A percentile compares a stretch with the other conserved stretches of the same genome.
Conservation (phyloP, 495 filamentous ascomycete genomes). For the Podospora anserina region DNA sequence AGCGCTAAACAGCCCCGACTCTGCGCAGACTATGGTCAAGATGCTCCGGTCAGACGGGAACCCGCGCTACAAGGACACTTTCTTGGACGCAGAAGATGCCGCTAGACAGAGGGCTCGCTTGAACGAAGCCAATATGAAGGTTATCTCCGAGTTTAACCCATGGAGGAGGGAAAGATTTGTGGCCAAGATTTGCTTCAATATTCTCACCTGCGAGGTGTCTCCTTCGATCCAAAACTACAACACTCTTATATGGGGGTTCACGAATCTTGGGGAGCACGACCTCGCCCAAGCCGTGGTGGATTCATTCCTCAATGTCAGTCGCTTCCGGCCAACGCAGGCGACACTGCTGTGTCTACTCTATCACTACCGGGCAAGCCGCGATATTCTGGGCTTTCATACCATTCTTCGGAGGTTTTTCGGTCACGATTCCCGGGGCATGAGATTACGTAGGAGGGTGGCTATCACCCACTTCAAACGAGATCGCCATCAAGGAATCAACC, state of each 20-base stretch:
- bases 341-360: conserved; percentile 54
- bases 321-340: conserved; percentile 51
- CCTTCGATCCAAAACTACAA: conserved; percentile 67
- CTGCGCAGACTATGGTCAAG: conserved; percentile 28
- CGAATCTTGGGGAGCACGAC: conserved; percentile 45
- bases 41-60: conserved; percentile 35
- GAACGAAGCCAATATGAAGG: conserved; percentile 34
- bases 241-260: conserved; percentile 58
- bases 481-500: not conserved
- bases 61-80: conserved; percentile 35
- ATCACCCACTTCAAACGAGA: conserved; percentile 3
- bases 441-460: conserved; percentile 17
- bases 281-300: conserved; percentile 55
- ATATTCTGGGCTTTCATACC: conserved; percentile 39
- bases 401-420: conserved; percentile 41
- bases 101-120: conserved; percentile 25
- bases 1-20: conserved; percentile 26
- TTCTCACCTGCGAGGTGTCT: conserved; percentile 54
- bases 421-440: conserved; percentile 25
- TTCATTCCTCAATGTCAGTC: conserved; percentile 46
- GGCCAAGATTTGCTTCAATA: conserved; percentile 63
- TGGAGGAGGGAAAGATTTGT: conserved; percentile 32
- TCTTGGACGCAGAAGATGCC: conserved; percentile 15
- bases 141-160: conserved; percentile 32
- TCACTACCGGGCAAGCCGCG: conserved; percentile 47